Evolutionary conservation across 108 stramenopile species (phyloP).

Genomic region (Skeletonema costatum): DNA sequence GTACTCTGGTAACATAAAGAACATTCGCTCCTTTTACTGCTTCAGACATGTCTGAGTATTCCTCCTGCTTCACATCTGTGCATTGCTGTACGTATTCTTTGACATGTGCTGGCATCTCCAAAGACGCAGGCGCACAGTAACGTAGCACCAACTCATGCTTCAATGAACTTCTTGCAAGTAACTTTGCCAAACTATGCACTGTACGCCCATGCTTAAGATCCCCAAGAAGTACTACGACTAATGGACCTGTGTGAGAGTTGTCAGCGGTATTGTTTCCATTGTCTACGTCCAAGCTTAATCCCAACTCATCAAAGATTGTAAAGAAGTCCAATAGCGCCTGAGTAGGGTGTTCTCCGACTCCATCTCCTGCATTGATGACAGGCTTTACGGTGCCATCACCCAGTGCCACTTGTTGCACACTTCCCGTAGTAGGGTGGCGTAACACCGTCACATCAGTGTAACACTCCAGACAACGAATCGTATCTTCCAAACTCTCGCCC

Average conservation of each 20-base stretch:
- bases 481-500: slow-evolving; percentile 95
- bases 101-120: slow-evolving; percentile 89
- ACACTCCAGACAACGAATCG: slow-evolving; percentile 87
- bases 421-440: slow-evolving; percentile 87
- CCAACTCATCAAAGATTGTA: slow-evolving; percentile 88
- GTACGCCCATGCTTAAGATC: slow-evolving; percentile 98
- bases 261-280: slow-evolving; percentile 15
- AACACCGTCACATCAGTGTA: slow-evolving; percentile 93
- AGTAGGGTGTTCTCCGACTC: slow-evolving; percentile 97
- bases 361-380: slow-evolving; percentile 97
- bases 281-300: slow-evolving; percentile 13
- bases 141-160: slow-evolving; percentile 61
- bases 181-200: slow-evolving; percentile 91
- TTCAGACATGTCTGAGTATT: slow-evolving; percentile 47
- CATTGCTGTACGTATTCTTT: slow-evolving; percentile 63
- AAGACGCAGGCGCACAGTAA: slow-evolving; percentile 84
- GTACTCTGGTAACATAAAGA: slow-evolving; percentile 96
- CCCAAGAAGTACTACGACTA: slow-evolving; percentile 82
- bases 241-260: slow-evolving; percentile 16
- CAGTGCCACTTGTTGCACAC: slow-evolving; percentile 52
- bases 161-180: slow-evolving; percentile 71
- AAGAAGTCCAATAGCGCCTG: slow-evolving; percentile 97
- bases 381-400: slow-evolving; percentile 61
- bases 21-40: slow-evolving; percentile 83
- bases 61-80: slow-evolving; percentile 63